Evolutionary conservation across 805 yeast genomes (phyloP).

Genomic region (Cyberlindnera subsufficiens): DNA sequence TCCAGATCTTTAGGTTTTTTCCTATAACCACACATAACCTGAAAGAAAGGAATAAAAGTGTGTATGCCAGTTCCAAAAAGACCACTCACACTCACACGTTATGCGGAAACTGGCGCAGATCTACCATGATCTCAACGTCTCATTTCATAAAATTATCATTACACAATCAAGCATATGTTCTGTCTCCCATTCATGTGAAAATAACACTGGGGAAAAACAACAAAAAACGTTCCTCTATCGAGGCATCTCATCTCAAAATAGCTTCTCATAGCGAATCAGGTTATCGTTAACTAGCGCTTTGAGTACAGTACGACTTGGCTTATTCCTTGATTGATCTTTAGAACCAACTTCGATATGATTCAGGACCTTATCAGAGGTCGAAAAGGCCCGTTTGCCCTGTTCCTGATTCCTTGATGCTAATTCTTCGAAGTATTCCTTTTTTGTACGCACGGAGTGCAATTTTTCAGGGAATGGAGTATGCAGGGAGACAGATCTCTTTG

Average conservation of each 20-base stretch:
- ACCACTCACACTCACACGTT: no score
- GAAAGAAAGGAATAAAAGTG: no score
- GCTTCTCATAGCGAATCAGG: conserved; percentile 18
- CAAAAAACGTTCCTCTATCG: not conserved
- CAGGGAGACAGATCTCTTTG: not conserved
- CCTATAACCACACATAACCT: no score
- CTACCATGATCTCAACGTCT: no score
- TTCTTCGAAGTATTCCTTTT: conserved; percentile 16
- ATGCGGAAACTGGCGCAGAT: no score
- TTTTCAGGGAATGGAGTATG: not conserved
- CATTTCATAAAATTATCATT: no score
- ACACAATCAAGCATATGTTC: no score
- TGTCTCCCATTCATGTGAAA: no score
- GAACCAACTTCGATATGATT: not conserved
- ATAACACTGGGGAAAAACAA: no score
- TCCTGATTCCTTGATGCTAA: not conserved
- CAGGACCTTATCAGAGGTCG: not conserved
- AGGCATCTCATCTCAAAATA: conserved; percentile 4
- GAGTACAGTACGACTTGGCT: conserved; percentile 17
- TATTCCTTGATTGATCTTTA: conserved; percentile 1
- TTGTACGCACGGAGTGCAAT: not conserved
- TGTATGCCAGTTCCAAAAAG: no score
- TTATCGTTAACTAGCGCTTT: conserved; percentile 18
- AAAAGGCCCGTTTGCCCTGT: not conserved
- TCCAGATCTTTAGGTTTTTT: no score